These are phyloP conservation scores for Fusarium pilosicola DNA, from an alignment of 2,329 filamentous ascomycete species.

Conservation along the genomic window DNA sequence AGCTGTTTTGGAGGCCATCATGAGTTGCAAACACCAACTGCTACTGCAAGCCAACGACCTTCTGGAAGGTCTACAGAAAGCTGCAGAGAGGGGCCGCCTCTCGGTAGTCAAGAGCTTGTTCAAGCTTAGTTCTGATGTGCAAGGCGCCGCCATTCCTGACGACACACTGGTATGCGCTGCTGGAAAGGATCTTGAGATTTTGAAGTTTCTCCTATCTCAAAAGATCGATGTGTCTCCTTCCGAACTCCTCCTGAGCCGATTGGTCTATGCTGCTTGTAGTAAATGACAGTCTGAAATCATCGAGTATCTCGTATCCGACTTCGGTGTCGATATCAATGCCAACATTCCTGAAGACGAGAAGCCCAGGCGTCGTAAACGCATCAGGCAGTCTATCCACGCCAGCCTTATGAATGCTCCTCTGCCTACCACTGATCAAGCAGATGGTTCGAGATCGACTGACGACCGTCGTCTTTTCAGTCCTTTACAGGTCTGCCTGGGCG, in stretches of 20 bases:
- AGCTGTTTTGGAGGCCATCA: neutral
- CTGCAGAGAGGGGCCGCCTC: neutral
- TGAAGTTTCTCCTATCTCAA: neutral
- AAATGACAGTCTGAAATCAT: neutral
- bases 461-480: neutral
- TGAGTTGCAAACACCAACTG: neutral
- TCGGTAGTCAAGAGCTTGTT: neutral
- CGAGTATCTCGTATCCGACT: neutral
- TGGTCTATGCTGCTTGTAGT: neutral
- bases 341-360: neutral
- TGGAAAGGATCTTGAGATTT: neutral
- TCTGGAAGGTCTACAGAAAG: neutral
- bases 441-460: accelerated
- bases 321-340: neutral
- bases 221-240: accelerated
- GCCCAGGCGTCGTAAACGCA: neutral
- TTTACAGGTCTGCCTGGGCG: neutral
- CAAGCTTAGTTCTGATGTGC: neutral
- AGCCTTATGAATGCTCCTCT: no score
- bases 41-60: neutral
- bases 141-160: neutral
- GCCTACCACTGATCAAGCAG: neutral
- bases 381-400: no score
- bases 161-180: neutral
- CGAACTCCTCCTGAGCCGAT: neutral